Evolutionary conservation across 129 eudicot genomes (phyloP), one percentile per base, ranked within the genome.

Genomic region (Lactuca saligna): DNA sequence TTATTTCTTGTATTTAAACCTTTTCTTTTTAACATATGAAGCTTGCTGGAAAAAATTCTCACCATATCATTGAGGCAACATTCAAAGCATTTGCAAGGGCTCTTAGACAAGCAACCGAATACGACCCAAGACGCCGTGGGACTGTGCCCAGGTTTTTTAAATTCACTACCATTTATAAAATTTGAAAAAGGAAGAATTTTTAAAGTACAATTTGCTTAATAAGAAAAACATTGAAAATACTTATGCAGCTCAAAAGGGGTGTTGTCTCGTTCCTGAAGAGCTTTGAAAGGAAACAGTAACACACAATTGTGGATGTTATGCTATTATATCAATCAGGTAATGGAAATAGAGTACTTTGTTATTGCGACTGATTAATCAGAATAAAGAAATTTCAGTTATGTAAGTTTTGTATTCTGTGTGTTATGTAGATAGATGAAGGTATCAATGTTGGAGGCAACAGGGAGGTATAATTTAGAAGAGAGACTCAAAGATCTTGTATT

Each of bases 11-110:
- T 8, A 53, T 4, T 15, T 53, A 53, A 17, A 46, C n/a, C 9
- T 11, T 42, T 32, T 59, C 13, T 15, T 16, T 59, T 51, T 46
- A 8, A 49, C 31, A 70, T 54, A 39, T 70, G 60, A 29, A 93
- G 98, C 98, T 93, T 75, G 91, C 97, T 65, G 98, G 98, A 17
- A 79, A 77, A 80, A 93, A 93, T 80, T 93, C 98, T 81, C 98
- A 93, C 79, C 98, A 93, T 79, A 93, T 93, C 14, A 87, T 93
- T 68, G 98, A 93, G 84, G 98, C 98, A 75, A 93, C 98, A 55
- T 93, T 87, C 69, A 93, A 93, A 79, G 98, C 96, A 54, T 92
- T 92, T 75, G 96, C 96, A 25, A 92, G 98, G 79, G 98, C 98
- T 72, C 97, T 93, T 61, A 83, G 98, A 74, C 96, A 89, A 80